These are phyloP conservation scores for Fraxinus paxiana DNA, from an alignment of 305 asterid genomes.

Conservation along the genomic window DNA sequence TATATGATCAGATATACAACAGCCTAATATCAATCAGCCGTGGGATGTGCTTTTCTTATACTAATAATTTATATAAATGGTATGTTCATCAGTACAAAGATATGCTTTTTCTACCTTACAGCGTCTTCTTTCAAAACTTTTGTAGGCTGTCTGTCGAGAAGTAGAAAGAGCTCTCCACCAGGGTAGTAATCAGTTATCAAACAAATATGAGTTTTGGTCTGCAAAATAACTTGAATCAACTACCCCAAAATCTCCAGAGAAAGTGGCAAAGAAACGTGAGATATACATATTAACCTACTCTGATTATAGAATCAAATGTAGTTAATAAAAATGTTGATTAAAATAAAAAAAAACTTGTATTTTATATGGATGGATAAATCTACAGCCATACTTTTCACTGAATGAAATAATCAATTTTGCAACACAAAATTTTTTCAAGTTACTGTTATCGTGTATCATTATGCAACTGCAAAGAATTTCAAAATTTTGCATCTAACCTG, in stretches of 20 bases:
- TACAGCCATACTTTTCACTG: not conserved
- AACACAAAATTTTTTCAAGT: not conserved
- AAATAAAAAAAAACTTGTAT: not conserved
- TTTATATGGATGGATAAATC: not conserved
- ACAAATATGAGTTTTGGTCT: constrained; percentile 89
- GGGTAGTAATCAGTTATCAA: constrained; percentile 86
- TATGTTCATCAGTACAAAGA: not conserved
- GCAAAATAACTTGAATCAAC: constrained; percentile 29
- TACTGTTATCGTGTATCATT: not conserved
- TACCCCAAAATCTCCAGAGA: constrained; percentile 8
- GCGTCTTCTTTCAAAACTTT: constrained; percentile 92
- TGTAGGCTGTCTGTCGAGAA: constrained; percentile 79
- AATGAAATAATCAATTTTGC: not conserved
- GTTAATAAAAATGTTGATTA: not conserved
- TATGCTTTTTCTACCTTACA: constrained; percentile 47
- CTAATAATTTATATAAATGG: not conserved
- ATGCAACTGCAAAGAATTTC: not conserved
- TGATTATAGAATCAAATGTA: not conserved
- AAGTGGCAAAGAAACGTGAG: not conserved
- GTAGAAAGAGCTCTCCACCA: constrained; percentile 93
- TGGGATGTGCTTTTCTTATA: not conserved
- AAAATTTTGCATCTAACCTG: constrained; percentile 51
- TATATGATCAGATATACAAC: not conserved
- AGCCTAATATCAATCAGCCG: not conserved
- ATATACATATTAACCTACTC: not conserved